Conservation (phyloP, 2,329 filamentous ascomycete genomes). For the Piedraia hortae region DNA sequence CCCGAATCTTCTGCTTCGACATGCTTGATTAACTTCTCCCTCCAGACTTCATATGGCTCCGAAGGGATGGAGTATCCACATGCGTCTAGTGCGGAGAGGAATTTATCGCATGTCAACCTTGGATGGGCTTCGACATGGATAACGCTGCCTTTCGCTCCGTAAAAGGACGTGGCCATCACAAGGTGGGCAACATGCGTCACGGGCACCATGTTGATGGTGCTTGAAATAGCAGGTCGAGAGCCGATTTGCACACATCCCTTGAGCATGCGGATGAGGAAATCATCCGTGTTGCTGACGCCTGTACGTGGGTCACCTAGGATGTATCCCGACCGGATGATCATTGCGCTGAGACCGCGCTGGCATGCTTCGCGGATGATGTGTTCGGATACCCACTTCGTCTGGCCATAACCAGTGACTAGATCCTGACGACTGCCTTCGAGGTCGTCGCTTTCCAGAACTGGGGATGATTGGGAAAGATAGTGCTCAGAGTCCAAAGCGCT, state of each 20-base stretch:
- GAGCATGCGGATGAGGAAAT: slow-evolving; percentile 64
- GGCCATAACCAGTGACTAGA: slow-evolving; percentile 68
- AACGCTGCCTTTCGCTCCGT: slow-evolving; percentile 24
- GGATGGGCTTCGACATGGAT: slow-evolving; percentile 59
- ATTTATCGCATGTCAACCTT: slow-evolving; percentile 50
- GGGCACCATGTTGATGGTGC: slow-evolving; percentile 73
- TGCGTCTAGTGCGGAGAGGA: slow-evolving; percentile 36
- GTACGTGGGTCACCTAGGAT: slow-evolving; percentile 44
- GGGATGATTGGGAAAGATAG: slow-evolving; percentile 48
- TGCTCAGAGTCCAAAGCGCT: slow-evolving; percentile 57
- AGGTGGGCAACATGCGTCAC: slow-evolving; percentile 63
- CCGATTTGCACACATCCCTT: slow-evolving; percentile 69
- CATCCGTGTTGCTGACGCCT: slow-evolving; percentile 55
- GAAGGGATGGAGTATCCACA: slow-evolving; percentile 48
- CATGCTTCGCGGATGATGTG: slow-evolving; percentile 55
- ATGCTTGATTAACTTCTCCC: slow-evolving; percentile 35
- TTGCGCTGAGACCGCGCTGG: slow-evolving; percentile 42
- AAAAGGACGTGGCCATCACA: slow-evolving; percentile 44
- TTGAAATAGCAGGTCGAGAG: slow-evolving; percentile 46
- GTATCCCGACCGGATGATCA: slow-evolving; percentile 62
- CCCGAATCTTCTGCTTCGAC: slow-evolving; percentile 30
- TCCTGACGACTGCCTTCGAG: slow-evolving; percentile 48
- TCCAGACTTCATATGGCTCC: slow-evolving; percentile 42
- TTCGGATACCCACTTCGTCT: slow-evolving; percentile 63
- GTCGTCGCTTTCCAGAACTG: slow-evolving; percentile 50